Evolutionary conservation across 2,329 filamentous ascomycete genomes (phyloP).

Genomic region (Aureobasidium sp.): DNA sequence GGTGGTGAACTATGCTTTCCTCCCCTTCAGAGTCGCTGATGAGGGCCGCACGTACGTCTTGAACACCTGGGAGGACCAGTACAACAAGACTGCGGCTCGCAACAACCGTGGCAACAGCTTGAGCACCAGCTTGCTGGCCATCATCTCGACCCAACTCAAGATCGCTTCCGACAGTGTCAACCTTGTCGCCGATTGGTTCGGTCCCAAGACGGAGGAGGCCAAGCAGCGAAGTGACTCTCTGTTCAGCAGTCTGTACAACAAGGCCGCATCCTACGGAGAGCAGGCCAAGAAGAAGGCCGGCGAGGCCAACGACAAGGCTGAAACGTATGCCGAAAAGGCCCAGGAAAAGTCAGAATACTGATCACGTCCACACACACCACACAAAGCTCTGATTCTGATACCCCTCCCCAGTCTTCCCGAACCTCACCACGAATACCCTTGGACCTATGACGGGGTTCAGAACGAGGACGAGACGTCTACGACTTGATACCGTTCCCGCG

Average conservation of each 20-base stretch:
- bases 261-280: constrained; percentile 18
- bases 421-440: constrained; percentile 4
- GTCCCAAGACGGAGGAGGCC: constrained; percentile 29
- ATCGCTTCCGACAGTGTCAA: constrained; percentile 30
- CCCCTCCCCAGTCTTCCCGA: not conserved
- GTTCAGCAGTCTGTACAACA: constrained; percentile 24
- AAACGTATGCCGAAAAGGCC: constrained; percentile 23
- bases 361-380: not conserved
- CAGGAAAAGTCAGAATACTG: constrained; percentile 17
- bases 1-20: constrained; percentile 58
- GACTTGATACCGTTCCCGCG: not conserved
- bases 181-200: constrained; percentile 26
- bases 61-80: constrained; percentile 31
- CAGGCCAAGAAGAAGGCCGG: constrained; percentile 25
- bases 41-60: constrained; percentile 25
- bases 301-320: constrained; percentile 23
- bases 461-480: not conserved
- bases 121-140: constrained; percentile 26
- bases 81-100: constrained; percentile 30
- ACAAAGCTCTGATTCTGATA: constrained; percentile 4
- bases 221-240: constrained; percentile 30
- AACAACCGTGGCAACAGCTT: constrained; percentile 26
- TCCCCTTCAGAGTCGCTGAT: constrained; percentile 29
- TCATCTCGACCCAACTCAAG: constrained; percentile 30
- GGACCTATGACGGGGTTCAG: constrained; percentile 7